phyloP scores from a whole-genome alignment of 768 basidiomycete genomes.

The Mrakia frigida region DNA sequence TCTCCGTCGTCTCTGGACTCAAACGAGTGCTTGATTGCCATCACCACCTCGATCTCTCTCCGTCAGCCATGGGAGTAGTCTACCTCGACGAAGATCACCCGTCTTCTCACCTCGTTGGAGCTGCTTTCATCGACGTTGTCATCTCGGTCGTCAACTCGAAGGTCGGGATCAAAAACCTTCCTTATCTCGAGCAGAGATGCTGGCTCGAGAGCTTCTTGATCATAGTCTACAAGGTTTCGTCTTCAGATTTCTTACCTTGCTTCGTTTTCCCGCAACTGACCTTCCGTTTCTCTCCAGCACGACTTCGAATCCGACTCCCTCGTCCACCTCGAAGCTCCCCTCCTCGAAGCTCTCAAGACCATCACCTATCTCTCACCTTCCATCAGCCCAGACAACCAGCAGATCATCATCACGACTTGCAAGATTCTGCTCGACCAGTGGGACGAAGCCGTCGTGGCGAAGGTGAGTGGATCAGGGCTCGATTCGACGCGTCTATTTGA shows the following conservation, averaged over 20 bases:
- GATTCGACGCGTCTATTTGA: not conserved
- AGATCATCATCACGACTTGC: constrained; percentile 58
- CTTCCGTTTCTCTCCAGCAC: constrained; percentile 44
- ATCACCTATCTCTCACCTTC: constrained; percentile 53
- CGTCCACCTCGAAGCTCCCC: constrained; percentile 52
- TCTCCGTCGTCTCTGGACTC: constrained; percentile 59
- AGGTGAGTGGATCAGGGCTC: constrained; percentile 53
- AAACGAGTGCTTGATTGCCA: constrained; percentile 59
- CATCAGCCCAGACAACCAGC: constrained; percentile 63
- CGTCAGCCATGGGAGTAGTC: constrained; percentile 50
- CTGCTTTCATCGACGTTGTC: constrained; percentile 59
- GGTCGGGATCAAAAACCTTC: constrained; percentile 51
- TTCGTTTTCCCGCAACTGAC: not conserved
- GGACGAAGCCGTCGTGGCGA: constrained; percentile 52
- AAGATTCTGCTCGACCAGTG: constrained; percentile 63
- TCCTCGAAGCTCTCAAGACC: constrained; percentile 55
- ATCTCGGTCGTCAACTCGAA: constrained; percentile 53
- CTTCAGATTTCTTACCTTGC: not conserved
- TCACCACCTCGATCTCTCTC: constrained; percentile 50
- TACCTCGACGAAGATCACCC: constrained; percentile 49
- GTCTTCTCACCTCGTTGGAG: constrained; percentile 55
- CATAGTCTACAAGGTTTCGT: constrained; percentile 56
- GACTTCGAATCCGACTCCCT: constrained; percentile 59
- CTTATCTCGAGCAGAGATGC: constrained; percentile 56
- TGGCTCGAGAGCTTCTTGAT: constrained; percentile 62